These are phyloP conservation scores for Cyberlindnera sargentensis DNA, from an alignment of 805 yeast species.

Conservation along the genomic window DNA sequence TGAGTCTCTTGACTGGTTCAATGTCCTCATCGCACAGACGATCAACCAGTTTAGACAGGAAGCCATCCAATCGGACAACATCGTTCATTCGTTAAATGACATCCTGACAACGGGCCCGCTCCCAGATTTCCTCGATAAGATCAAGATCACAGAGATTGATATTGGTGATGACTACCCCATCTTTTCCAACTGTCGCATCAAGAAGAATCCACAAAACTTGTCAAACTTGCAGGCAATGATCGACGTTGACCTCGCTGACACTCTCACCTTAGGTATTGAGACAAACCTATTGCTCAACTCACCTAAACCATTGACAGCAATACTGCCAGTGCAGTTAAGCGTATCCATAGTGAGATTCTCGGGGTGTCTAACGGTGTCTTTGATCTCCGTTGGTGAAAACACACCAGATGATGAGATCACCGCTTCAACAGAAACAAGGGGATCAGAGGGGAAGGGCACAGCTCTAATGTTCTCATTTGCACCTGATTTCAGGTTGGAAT, in stretches of 20 bases:
- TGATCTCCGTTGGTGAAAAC: conserved; percentile 20
- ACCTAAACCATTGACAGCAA: conserved; percentile 80
- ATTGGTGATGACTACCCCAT: conserved; percentile 95
- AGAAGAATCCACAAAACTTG: conserved; percentile 42
- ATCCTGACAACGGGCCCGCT: conserved; percentile 52
- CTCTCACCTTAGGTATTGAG: conserved; percentile 78
- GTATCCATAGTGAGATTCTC: conserved; percentile 89
- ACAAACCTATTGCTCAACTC: conserved; percentile 73
- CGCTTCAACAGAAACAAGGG: conserved; percentile 1
- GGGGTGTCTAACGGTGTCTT: conserved; percentile 78
- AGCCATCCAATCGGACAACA: conserved; percentile 78
- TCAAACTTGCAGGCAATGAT: conserved; percentile 73
- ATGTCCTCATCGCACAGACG: conserved; percentile 87
- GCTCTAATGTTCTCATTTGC: conserved; percentile 84
- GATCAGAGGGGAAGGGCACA: conserved; percentile 38
- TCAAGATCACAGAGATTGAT: conserved; percentile 78
- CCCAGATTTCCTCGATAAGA: conserved; percentile 76
- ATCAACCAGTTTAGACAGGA: conserved; percentile 84
- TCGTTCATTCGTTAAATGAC: conserved; percentile 69
- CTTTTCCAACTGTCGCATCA: conserved; percentile 85
- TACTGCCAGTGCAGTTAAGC: conserved; percentile 74
- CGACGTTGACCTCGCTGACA: conserved; percentile 84
- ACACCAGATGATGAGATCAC: background rate
- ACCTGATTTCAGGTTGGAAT: conserved; percentile 86
- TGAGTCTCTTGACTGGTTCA: conserved; percentile 96